These are phyloP conservation scores for Cyclotella kingstonii DNA, from an alignment of 108 stramenopile species.

Conservation along the genomic window DNA sequence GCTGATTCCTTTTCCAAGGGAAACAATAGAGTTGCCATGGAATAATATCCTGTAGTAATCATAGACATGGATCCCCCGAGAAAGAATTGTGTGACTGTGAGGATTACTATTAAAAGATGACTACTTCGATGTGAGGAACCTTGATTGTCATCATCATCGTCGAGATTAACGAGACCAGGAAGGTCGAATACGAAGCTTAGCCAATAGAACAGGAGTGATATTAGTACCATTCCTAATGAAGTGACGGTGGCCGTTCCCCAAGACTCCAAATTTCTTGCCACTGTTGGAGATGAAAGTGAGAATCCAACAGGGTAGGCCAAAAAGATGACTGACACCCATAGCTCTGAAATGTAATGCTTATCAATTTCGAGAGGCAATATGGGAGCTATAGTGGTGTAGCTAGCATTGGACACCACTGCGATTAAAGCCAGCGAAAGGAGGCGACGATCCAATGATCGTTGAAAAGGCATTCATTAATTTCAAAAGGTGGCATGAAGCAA, in stretches of 20 bases:
- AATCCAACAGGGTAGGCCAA: conserved; percentile 32
- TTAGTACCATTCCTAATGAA: conserved; percentile 17
- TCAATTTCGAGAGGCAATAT: conserved; percentile 38
- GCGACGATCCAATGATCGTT: not conserved
- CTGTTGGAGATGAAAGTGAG: conserved; percentile 13
- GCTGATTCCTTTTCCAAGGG: conserved; percentile 16
- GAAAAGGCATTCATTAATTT: not conserved
- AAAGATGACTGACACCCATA: conserved; percentile 32
- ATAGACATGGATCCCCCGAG: conserved; percentile 24
- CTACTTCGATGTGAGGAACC: not conserved
- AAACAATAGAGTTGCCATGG: conserved; percentile 25
- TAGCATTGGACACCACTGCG: conserved; percentile 23
- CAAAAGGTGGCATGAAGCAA: too few species aligned
- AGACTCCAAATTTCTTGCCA: conserved; percentile 21
- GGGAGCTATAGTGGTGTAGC: conserved; percentile 36
- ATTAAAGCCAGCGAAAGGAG: conserved; percentile 25
- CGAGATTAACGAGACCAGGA: not conserved
- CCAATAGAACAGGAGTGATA: conserved; percentile 24
- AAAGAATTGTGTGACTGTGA: conserved; percentile 19
- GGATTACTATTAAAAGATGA: not conserved
- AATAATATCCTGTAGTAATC: conserved; percentile 44
- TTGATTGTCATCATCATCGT: not conserved
- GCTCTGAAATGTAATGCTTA: conserved; percentile 7
- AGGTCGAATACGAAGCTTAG: conserved; percentile 25
- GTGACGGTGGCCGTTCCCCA: conserved; percentile 24